Percentiles rank a stretch among this genome's conserved stretches.
These are phyloP conservation scores for Dictyostelium capitatum DNA, from an alignment of 78 protist genomes.

Conservation along the genomic window DNA sequence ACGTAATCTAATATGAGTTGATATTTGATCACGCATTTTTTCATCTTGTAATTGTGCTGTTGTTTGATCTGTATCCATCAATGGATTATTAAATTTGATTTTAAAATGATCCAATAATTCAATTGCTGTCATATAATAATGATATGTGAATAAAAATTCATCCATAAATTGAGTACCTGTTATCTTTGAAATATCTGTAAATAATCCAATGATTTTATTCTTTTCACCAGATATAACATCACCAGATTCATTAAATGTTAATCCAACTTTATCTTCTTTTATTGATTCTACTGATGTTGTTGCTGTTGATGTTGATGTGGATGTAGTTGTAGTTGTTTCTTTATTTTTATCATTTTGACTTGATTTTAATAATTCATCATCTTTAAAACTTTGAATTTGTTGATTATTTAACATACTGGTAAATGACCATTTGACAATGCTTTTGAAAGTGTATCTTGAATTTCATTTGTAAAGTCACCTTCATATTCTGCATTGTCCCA, in stretches of 20 bases:
- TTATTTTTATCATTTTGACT: neutral
- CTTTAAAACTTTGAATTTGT: neutral
- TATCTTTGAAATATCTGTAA: conserved; percentile 50
- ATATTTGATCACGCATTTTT: neutral
- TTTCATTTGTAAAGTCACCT: conserved; percentile 18
- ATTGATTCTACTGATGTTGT: neutral
- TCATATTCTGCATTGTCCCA: conserved; percentile 36
- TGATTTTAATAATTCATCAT: neutral
- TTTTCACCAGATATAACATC: conserved; percentile 12
- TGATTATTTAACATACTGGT: neutral
- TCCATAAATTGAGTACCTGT: conserved; percentile 70
- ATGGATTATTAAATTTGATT: conserved; percentile 23
- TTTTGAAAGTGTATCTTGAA: conserved; percentile 15
- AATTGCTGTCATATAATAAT: conserved; percentile 33
- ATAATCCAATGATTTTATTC: conserved; percentile 28
- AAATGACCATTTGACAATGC: conserved; percentile 16
- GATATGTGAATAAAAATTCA: conserved; percentile 64
- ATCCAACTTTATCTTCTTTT: neutral
- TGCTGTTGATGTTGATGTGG: neutral
- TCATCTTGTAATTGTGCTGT: neutral
- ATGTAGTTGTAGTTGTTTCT: neutral
- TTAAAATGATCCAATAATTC: conserved; percentile 17
- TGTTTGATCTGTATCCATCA: neutral
- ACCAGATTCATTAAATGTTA: conserved; percentile 19
- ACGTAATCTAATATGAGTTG: conserved; percentile 11